Evolutionary conservation across 2,329 filamentous ascomycete genomes (phyloP), one percentile per base, ranked within the genome.

Genomic region (Aspergillus brasiliensis): DNA sequence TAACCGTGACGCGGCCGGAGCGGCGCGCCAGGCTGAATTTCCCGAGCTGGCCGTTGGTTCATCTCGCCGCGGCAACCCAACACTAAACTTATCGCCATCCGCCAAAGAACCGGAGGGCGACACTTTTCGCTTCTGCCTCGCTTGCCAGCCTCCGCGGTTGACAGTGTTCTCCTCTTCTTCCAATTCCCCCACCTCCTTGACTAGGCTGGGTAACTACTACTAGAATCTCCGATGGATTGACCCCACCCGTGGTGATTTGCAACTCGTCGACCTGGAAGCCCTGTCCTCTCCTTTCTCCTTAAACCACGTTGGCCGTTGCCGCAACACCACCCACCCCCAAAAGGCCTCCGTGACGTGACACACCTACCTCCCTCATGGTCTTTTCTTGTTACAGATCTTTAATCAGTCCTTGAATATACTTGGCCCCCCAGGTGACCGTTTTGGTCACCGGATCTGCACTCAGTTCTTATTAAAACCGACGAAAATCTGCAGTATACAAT

Each of bases 11-110:
- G 56, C 58, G 56, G 60, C 57, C 46, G 46, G 27, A 28, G 46
- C n/a, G 46, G 25, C 23, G 40, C 40, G 57, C 59, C 60, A 57
- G 56, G 57, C 53, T 61, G 60, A 64, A 64, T 64, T 62, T 65
- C 57, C 65, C 63, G 63, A 59, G 56, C 51, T 46, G 52, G 52
- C 10, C 23, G 40, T 54, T 31, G 51, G 21, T 40, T 23, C 23
- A 55, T 52, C 51, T 57, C 59, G 59, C 56, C 58, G 51, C 46
- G 62, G 47, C 56, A 61, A 44, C 55, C 56, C 54, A 37, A 52
- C 49, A 57, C 42, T 46, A n/a, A 52, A 55, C 52, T 55, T 55
- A 55, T 55, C 40, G 40, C 52, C 38, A 44, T 55, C 38, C 23
- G 37, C 51, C 37, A 54, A n/a, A 23, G 37, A 27, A 55, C 58